These are phyloP conservation scores for Suillus weaverae DNA, from an alignment of 768 basidiomycete species.

Conservation along the genomic window DNA sequence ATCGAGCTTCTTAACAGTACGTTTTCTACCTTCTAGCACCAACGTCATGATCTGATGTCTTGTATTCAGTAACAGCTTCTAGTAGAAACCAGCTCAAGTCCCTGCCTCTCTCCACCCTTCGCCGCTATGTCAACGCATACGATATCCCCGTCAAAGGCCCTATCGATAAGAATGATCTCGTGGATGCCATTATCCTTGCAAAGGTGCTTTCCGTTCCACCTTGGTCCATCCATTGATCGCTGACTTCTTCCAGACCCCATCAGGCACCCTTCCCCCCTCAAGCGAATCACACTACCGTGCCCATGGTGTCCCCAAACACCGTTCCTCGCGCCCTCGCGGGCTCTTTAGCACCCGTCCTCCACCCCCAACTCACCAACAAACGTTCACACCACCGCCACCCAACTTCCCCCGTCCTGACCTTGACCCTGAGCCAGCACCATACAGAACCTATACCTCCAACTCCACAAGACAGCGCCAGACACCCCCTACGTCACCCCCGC, in stretches of 20 bases:
- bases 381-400: conserved; percentile 23
- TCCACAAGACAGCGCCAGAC: conserved; percentile 6
- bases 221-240: not conserved
- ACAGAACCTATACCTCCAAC: not conserved
- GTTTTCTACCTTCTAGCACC: conserved; percentile 18
- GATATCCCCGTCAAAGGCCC: conserved; percentile 61
- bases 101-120: conserved; percentile 59
- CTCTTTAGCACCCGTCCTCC: conserved; percentile 16
- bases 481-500: not conserved
- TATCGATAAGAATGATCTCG: conserved; percentile 78
- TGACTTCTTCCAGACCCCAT: conserved; percentile 43
- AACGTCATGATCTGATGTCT: not conserved
- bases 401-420: conserved; percentile 1
- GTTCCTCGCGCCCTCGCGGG: not conserved
- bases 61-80: conserved; percentile 63
- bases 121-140: conserved; percentile 70
- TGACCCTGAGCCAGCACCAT: not conserved
- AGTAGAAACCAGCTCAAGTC: conserved; percentile 55
- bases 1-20: conserved; percentile 68
- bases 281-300: conserved; percentile 55
- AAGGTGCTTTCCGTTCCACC: conserved; percentile 39
- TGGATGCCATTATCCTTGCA: conserved; percentile 56
- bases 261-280: conserved; percentile 59
- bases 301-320: conserved; percentile 25
- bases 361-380: conserved; percentile 22